phyloP scores from a whole-genome alignment of 208 protist species.

The Crithidia expoeki region DNA sequence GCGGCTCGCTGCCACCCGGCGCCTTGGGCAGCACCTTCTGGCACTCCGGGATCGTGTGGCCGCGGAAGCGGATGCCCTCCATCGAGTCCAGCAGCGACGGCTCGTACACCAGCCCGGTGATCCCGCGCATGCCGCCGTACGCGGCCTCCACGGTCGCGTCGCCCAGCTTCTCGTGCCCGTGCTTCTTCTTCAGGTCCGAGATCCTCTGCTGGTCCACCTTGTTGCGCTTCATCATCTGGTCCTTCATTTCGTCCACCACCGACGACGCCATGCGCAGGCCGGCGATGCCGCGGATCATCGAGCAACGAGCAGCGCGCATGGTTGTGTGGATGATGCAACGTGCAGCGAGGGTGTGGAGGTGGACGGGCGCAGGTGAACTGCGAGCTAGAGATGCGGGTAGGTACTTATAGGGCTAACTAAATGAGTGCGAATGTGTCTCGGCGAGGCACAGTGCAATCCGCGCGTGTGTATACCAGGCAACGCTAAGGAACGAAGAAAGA shows the following conservation, averaged over 20 bases:
- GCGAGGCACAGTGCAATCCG: no score
- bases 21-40: constrained; percentile 92
- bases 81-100: constrained; percentile 95
- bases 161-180: constrained; percentile 88
- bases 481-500: no score
- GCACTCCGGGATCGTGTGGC: constrained; percentile 95
- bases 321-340: constrained; percentile 18
- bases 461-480: no score
- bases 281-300: constrained; percentile 16
- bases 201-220: constrained; percentile 63
- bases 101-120: constrained; percentile 96
- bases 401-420: no score
- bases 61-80: constrained; percentile 97
- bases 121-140: constrained; percentile 96
- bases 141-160: constrained; percentile 87
- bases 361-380: no score
- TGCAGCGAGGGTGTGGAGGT: no score
- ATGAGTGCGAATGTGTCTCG: no score
- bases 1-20: constrained; percentile 81
- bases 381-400: no score
- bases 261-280: constrained; percentile 37
- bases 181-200: constrained; percentile 78
- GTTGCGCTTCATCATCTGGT: constrained; percentile 43
- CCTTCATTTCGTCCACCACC: constrained; percentile 66
- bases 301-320: constrained; percentile 46